These are phyloP conservation scores for Nannochloropsis oceanica DNA, from an alignment of 108 stramenopile species.

Conservation along the genomic window DNA sequence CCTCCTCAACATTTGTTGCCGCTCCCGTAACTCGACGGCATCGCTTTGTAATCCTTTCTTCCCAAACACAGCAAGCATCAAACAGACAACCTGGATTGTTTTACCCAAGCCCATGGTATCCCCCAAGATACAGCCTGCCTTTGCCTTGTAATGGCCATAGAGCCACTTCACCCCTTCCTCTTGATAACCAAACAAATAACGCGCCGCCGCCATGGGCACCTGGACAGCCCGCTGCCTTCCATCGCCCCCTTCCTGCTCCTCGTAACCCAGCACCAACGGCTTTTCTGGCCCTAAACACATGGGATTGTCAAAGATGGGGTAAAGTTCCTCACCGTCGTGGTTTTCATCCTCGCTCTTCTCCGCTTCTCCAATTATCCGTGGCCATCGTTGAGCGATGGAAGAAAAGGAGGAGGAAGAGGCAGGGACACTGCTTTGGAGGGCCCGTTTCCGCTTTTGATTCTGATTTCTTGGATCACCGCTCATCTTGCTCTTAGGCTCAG, in stretches of 20 bases:
- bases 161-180: constrained; percentile 19
- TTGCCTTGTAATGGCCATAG: neutral
- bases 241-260: neutral
- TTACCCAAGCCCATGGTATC: constrained; percentile 25
- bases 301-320: constrained; percentile 8
- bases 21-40: neutral
- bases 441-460: no score
- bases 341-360: neutral
- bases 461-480: no score
- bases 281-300: constrained; percentile 1
- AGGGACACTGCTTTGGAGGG: no score
- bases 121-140: constrained; percentile 11
- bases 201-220: neutral
- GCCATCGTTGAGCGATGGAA: no score
- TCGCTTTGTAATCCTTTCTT: constrained; percentile 1
- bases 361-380: neutral
- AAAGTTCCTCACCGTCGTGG: neutral
- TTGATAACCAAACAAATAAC: constrained; percentile 13
- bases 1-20: neutral
- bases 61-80: constrained; percentile 1
- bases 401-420: no score
- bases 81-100: constrained; percentile 16
- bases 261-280: neutral
- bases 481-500: no score
- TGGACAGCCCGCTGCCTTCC: neutral